Base-by-base conservation (phyloP, 2,329 filamentous ascomycete genomes). In the Metarhizium album region DNA sequence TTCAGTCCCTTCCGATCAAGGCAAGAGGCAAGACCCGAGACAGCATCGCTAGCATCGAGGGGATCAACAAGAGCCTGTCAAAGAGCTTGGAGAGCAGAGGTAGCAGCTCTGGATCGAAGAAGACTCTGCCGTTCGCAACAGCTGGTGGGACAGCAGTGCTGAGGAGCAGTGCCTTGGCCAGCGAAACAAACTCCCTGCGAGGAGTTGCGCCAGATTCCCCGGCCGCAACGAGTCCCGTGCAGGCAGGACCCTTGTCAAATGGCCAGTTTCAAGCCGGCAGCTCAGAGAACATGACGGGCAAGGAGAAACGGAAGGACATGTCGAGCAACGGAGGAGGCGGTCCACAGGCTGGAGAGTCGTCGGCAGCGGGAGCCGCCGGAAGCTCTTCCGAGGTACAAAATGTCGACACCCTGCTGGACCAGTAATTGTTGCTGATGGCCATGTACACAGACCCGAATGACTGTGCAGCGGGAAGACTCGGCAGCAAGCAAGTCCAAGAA, bases 21-120 rank as follows among this genome's bases (percentile, higher is more conserved):
- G 65, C 62, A 29, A 77, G 75, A 63, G 72, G 70, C 47, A 71
- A 69, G 60, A 67, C 64, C 22, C 62, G 69, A 11, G 70, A 72
- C 42, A 67, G 73, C 50, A 70, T 75, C 29, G 71, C 76, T 14
- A 80, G 79, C 53, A 85, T 86, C 52, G 84, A 85, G 56, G 84
- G 82, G 23, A 84, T 87, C 47, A 87, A 85, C 60, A 86, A 84
- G 68, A 88, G 84, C 5, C 71, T 90, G 14, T 90, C 84, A 53
- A 94, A 88, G 70, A 95, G 88, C 64, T 78, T 97, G 24, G 90
- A 96, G 65, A 95, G 87, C 67, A 83, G 91, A 48, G 84, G 91
- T 42, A 95, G 88, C 64, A 96, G 90, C 67, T 87, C 86, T 14
- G 85, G 79, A 49, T 94, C 87, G 52, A 90, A 86, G 68, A 90